phyloP scores from a whole-genome alignment of 2,329 filamentous ascomycete species.

The Sclerotinia borealis region DNA sequence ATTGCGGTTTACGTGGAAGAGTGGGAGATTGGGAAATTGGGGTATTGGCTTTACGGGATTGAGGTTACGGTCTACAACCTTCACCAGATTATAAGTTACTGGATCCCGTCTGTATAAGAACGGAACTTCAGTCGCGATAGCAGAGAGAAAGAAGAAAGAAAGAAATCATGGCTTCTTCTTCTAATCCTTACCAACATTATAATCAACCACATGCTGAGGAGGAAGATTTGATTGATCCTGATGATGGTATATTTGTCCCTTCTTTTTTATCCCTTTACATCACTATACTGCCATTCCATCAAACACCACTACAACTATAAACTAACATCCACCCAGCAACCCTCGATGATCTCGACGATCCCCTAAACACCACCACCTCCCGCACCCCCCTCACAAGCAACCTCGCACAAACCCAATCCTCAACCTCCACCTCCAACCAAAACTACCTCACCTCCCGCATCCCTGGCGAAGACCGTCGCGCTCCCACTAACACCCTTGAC shows the following conservation, averaged over 20 bases:
- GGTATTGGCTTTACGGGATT: no score
- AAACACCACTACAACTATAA: slow-evolving; percentile 7
- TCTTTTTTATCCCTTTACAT: not conserved
- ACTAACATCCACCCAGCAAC: slow-evolving; percentile 23
- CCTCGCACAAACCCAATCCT: slow-evolving; percentile 50
- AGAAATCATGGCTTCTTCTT: slow-evolving; percentile 32
- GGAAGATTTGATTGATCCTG: slow-evolving; percentile 71
- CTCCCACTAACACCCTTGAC: slow-evolving; percentile 89
- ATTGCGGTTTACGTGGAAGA: no score
- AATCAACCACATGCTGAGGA: slow-evolving; percentile 55
- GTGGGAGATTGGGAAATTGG: no score
- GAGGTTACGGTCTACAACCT: no score
- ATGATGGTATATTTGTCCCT: slow-evolving; percentile 55
- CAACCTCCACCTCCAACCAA: slow-evolving; percentile 59
- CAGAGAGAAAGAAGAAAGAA: no score
- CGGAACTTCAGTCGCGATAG: no score
- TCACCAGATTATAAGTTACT: no score
- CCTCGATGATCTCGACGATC: slow-evolving; percentile 79
- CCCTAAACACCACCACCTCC: slow-evolving; percentile 72
- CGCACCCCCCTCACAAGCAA: slow-evolving; percentile 78
- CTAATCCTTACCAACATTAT: slow-evolving; percentile 51
- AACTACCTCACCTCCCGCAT: slow-evolving; percentile 84
- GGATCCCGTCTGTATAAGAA: no score
- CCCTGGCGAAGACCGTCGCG: slow-evolving; percentile 84
- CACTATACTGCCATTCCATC: not conserved